Evolutionary conservation across 2,329 filamentous ascomycete genomes (phyloP), one percentile per base, ranked within the genome.

Genomic region (Beauveria sp.): DNA sequence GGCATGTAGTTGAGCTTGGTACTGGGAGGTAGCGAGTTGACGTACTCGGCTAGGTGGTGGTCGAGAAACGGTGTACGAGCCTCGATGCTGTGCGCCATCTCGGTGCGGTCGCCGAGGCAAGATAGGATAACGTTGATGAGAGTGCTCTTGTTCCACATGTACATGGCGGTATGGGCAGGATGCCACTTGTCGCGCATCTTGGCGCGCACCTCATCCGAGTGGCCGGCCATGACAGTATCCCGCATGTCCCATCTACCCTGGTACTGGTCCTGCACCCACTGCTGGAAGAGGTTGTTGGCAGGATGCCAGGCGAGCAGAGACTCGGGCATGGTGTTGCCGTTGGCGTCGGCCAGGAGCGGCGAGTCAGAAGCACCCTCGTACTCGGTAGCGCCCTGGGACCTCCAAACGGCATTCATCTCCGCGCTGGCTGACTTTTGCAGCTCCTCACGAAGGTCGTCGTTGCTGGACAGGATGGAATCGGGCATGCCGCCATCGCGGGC

Each of bases 401-500:
- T 16, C 38, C 38, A 43, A 20, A 43, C 24, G 8, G 20, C 52
- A 12, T 26, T 55, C 38, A 43, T 43, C 24, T 55, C 38, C 3
- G 20, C 38, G 24, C 16, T 22, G 24, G 26, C 53, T 6, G 40
- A 18, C 8, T 20, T 24, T 10, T 51, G 34, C 34, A 48, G 20
- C 38, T 59, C 26, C 1, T 50, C 18, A 10, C 62, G 34, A 2
- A 63, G 43, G 14, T 49, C 61, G 10, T n/a, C 6, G 22, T 65
- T 45, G 7, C 42, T 26, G 14, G 58, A 45, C 51, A 64, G 66
- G 50, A n/a, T 68, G 68, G 54, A n/a, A 0, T 71, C 65, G 0
- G 70, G 67, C 69, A 69, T 72, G n/a, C 75, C 64, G 8, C 54
- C 56, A 65, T 85, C 83, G 1, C 75, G 66, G 65, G 83, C 82